A percentile compares a stretch with the other conserved stretches of the same genome.
phyloP scores from a whole-genome alignment of 768 basidiomycete genomes.

The Leccinum broughii region DNA sequence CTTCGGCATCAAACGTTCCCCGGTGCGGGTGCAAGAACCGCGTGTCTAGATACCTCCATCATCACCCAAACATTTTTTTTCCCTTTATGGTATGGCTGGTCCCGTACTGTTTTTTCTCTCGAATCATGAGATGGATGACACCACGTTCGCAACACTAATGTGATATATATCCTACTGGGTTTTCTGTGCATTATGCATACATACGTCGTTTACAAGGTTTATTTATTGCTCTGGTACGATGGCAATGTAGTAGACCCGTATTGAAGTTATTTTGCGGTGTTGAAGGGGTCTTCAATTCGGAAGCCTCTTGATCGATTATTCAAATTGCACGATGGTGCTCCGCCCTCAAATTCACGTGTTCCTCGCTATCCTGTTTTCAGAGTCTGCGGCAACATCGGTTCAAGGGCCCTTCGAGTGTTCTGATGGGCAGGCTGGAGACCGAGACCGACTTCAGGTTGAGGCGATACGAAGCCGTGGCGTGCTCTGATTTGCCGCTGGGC shows the following conservation, averaged over 20 bases:
- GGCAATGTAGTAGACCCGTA: not conserved
- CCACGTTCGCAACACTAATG: no score
- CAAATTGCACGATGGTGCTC: conserved; percentile 7
- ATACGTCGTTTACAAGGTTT: no score
- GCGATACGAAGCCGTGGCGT: not conserved
- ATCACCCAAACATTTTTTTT: no score
- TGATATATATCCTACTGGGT: not conserved
- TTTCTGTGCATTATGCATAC: not conserved
- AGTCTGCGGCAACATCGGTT: not conserved
- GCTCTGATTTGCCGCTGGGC: not conserved
- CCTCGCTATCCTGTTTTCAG: conserved; percentile 4
- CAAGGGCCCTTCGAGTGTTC: conserved; percentile 9
- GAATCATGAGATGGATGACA: not conserved
- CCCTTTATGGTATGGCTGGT: no score
- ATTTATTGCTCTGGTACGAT: not conserved
- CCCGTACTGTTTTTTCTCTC: not conserved
- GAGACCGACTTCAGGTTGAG: not conserved
- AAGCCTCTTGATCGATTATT: conserved; percentile 10
- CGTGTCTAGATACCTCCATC: not conserved
- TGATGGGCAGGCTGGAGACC: not conserved
- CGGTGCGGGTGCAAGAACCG: not conserved
- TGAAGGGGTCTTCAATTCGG: not conserved
- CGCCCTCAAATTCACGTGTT: not conserved
- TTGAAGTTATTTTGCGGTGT: not conserved
- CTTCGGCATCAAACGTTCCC: conserved; percentile 6